Base-by-base conservation (phyloP, 2,329 filamentous ascomycete genomes). In the Penicillium expansum region DNA sequence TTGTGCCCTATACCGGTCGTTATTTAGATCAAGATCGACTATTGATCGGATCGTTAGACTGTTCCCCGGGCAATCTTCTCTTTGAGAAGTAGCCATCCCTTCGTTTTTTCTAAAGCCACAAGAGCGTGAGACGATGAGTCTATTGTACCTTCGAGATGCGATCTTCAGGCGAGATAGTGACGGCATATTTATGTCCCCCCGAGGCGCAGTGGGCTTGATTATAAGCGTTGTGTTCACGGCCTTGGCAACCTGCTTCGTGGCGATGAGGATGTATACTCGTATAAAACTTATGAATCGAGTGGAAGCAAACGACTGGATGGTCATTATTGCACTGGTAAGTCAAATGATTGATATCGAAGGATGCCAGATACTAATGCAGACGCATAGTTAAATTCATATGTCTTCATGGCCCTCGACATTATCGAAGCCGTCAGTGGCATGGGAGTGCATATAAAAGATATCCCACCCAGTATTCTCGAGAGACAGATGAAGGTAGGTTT, bases 301-400 rank as follows among this genome's bases (percentile, higher is more conserved):
- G 59, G 71, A 74, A 57, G 45, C 64, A 3, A 74, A 74, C 62
- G 73, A 75, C 57, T 74, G 71, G 69, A 71, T 73, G 67, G 62
- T 74, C 9, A 37, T 74, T 16, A 57, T 71, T 33, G 67, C 73
- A 18, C 56, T 74, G 62, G 73, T 75, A 61, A 49, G 65, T 42
- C 33, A 2, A 9, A 20, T 27, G 16, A 7, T 16, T 9, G 10
- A 5, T 20, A 9, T 22, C 18, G 5, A 24, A 41, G 6, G 37
- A n/a, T 4, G 13, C 3, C 14, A 16, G 9, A 29, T 22, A 18
- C 55, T 56, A 16, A 64, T 42, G 16, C 18, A 11, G 14, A 22
- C 13, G 5, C 7, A 33, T 33, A 74, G 71, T 27, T 67, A 7
- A 67, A 72, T 29, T 72, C 72, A 4, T 71, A 66, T 48, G 56